Evolutionary conservation across 108 stramenopile genomes (phyloP), one percentile per base, ranked within the genome.

Genomic region (Mediolabrus comicus): DNA sequence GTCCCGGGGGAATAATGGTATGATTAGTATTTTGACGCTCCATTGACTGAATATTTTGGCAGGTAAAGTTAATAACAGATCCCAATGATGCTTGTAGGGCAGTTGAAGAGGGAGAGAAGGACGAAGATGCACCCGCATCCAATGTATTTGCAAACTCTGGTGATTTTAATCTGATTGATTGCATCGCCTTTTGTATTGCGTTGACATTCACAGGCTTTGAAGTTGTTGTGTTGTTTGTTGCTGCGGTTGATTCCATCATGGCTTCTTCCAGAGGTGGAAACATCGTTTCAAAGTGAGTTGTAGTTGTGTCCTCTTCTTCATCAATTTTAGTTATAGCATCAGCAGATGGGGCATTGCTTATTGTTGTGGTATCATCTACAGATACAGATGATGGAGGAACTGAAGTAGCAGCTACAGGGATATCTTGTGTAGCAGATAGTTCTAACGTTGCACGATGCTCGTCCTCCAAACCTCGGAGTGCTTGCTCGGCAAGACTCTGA

Each of bases 1-100:
- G 83, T 5, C 53, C 80, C 14, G 70, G 6, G 1, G 84, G 84
- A 39, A 88, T 86, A 43, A 88, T 67, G 13, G 32, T 14, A 56
- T 88, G 87, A 39, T n/a, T 60, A 29, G 31, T 30, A 43, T 64
- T 49, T 22, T 58, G 49, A 16, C 41, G 71, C 9, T 24, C 27
- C 35, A 55, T 24, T 4, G 67, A 53, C 29, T 73, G 43, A 30
- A 68, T 58, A 10, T 46, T 52, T 14, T 56, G 46, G 38, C 59
- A 71, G 33, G 70, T 67, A 16, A 65, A 66, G 36, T 71, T 59
- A 9, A 71, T 61, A 1, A 71, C 24, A 26, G 74, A 26, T 33
- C 28, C 16, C 60, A 64, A 59, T 1, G 75, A 53, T 17, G 56
- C 52, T 17, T 58, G 32, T 11, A 56, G 33, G 26, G 56, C 74